Conservation (phyloP, 139 green algal genomes). For the Mesotaenium endlicherianum region DNA sequence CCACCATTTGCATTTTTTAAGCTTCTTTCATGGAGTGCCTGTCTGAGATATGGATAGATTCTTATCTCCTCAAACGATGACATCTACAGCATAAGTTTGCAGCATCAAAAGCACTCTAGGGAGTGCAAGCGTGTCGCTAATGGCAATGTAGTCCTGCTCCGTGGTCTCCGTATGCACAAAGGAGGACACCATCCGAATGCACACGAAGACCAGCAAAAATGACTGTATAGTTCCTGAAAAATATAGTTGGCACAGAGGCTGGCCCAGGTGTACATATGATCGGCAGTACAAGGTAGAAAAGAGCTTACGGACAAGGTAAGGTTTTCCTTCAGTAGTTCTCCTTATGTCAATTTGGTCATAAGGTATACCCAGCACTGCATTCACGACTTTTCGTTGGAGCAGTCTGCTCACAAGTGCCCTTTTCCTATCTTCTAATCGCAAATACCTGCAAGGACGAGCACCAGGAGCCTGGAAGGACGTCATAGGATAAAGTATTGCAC, state of each 20-base stretch:
- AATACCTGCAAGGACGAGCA: constrained; percentile 40
- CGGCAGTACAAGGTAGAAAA: background rate
- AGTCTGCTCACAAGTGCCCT: constrained; percentile 33
- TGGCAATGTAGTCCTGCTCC: background rate
- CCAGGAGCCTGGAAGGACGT: too few species aligned
- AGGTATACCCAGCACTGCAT: constrained; percentile 49
- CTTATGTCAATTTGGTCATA: constrained; percentile 51
- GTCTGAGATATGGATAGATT: too few species aligned
- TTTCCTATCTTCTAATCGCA: constrained; percentile 16
- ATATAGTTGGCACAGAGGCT: background rate
- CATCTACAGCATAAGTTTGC: too few species aligned
- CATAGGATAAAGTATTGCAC: too few species aligned
- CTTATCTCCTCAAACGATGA: too few species aligned
- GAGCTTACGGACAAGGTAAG: constrained; percentile 53
- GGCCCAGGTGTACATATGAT: background rate
- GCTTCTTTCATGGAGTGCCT: too few species aligned
- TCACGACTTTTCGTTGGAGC: background rate
- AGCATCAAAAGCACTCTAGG: too few species aligned
- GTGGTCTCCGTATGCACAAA: background rate
- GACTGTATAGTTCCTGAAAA: background rate
- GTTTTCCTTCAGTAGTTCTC: constrained; percentile 69
- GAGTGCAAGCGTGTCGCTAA: background rate
- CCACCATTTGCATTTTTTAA: too few species aligned
- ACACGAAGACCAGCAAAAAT: background rate
- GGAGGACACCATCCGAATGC: background rate